Evolutionary conservation across 1,284 basidiomycete species (phyloP).

Genomic region (Microbotryum saponariae): DNA sequence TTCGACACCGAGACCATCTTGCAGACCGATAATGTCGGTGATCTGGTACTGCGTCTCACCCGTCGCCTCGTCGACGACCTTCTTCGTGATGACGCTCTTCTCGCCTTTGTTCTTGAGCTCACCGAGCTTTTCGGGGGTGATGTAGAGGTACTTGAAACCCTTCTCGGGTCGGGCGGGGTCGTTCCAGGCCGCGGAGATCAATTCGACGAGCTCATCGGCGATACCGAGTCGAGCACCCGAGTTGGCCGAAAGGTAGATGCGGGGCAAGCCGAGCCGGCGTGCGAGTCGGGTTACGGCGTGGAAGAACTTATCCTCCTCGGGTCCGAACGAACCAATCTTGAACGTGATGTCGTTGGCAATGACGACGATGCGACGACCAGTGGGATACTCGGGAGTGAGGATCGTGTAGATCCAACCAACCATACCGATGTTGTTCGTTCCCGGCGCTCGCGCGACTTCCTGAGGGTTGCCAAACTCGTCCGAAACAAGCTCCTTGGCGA

Average conservation of each 20-base stretch:
- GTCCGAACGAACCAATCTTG: slow-evolving; percentile 98
- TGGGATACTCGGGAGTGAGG: slow-evolving; percentile 85
- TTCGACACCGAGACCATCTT: slow-evolving; percentile 97
- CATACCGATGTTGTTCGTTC: slow-evolving; percentile 95
- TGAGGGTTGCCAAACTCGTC: slow-evolving; percentile 85
- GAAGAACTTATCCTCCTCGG: slow-evolving; percentile 92
- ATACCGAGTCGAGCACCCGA: slow-evolving; percentile 95
- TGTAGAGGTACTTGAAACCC: slow-evolving; percentile 93
- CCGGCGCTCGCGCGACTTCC: slow-evolving; percentile 83
- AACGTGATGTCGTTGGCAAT: slow-evolving; percentile 98
- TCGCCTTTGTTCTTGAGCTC: slow-evolving; percentile 43
- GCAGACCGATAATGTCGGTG: slow-evolving; percentile 90
- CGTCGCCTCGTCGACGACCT: slow-evolving; percentile 60
- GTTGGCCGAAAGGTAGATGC: slow-evolving; percentile 96
- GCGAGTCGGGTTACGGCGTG: slow-evolving; percentile 91
- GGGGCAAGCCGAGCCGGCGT: slow-evolving; percentile 75
- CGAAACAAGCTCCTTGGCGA: slow-evolving; percentile 81
- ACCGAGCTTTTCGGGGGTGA: slow-evolving; percentile 56
- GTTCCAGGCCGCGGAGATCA: slow-evolving; percentile 90
- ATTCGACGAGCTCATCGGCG: slow-evolving; percentile 79
- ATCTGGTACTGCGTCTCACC: slow-evolving; percentile 88
- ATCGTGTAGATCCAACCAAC: slow-evolving; percentile 95
- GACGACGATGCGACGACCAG: slow-evolving; percentile 78
- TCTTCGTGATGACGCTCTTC: slow-evolving; percentile 69
- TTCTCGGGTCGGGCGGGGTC: slow-evolving; percentile 76